These are phyloP conservation scores for Candolleomyces efflorescens DNA, from an alignment of 768 basidiomycete species.

Conservation along the genomic window DNA sequence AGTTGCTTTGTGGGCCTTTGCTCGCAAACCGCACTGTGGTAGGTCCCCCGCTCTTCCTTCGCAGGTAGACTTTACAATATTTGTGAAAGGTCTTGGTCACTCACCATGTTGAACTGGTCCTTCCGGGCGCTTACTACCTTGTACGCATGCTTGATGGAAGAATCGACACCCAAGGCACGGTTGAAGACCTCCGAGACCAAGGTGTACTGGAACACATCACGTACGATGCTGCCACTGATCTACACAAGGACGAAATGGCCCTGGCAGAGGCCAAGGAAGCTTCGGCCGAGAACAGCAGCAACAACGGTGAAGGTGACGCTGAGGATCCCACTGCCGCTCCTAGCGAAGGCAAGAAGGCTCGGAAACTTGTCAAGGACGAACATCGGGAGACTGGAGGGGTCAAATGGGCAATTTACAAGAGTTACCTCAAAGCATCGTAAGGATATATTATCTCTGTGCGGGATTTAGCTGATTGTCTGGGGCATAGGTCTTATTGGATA, in stretches of 20 bases:
- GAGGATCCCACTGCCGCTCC: constrained; percentile 18
- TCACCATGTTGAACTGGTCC: constrained; percentile 80
- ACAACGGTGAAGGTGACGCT: constrained; percentile 17
- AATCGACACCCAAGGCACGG: constrained; percentile 68
- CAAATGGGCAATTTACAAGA: constrained; percentile 67
- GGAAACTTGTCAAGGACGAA: constrained; percentile 78
- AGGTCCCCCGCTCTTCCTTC: constrained; percentile 8
- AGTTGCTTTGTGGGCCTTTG: constrained; percentile 27
- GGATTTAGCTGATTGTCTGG: not conserved
- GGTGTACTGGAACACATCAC: constrained; percentile 62
- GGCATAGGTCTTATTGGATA: constrained; percentile 57
- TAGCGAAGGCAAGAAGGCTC: constrained; percentile 51
- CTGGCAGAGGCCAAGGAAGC: constrained; percentile 21
- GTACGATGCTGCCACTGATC: constrained; percentile 45
- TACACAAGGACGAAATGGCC: constrained; percentile 41
- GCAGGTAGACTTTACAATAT: not conserved
- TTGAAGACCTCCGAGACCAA: constrained; percentile 55
- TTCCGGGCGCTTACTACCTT: constrained; percentile 68
- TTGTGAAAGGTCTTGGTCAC: constrained; percentile 62
- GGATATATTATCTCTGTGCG: constrained; percentile 19
- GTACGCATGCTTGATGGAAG: constrained; percentile 80
- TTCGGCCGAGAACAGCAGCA: not conserved
- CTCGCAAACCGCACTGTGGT: constrained; percentile 28
- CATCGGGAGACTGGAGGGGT: constrained; percentile 78
- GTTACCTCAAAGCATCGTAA: constrained; percentile 70